Base-by-base conservation (phyloP, 2,329 filamentous ascomycete genomes). In the Trichoderma afroharzianum region DNA sequence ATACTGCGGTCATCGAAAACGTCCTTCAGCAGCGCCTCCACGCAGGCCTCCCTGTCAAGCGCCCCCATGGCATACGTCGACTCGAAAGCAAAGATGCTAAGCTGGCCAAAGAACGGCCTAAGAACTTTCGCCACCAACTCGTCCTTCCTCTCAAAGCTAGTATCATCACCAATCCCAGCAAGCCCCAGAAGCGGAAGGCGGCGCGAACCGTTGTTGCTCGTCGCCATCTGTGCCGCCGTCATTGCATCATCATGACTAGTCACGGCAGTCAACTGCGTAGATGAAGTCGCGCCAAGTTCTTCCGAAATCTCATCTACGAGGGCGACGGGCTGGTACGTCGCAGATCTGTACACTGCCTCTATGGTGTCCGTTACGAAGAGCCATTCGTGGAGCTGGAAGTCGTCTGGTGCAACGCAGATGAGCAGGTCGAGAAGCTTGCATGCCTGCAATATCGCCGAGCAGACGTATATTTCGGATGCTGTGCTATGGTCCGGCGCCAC, bases 301-400 rank as follows among this genome's bases (percentile, higher is more conserved):
- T 97, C 93, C 0, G 93, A 92, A 9, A 97, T 85, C 77, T 96
- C 93, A 76, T 98, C 96, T 0, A 93, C 92, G 6, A 98, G 87
- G 3, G 93, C 93, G 3, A 92, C 84, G 1, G 93, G 88, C 72
- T 90, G 87, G 82, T 91, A 91, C 66, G 85, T 84, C 15, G 89
- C 83, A 0, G 93, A 91, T 14, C 93, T 90, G 81, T 99, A 97
- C 39, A 99, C 93, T 1, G 96, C 95, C 77, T 99, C 96, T 74
- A 98, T 95, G 15, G 95, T 98, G 81, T 99, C 96, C 2, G 94
- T 97, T 70, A 99, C 91, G 80, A 97, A 99, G 4, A 98, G 88
- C 96, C 96, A 99, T 83, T 98, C 94, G 77, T 97, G 92, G n/a
- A 98, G 88, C 81, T 98, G 96, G 82, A 98, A 99, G 80, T 99